Percentiles rank a stretch among this genome's conserved stretches.
These are phyloP conservation scores for Rhizopus stolonifer DNA, from an alignment of 371 early-diverging fungal genomes.

Conservation along the genomic window DNA sequence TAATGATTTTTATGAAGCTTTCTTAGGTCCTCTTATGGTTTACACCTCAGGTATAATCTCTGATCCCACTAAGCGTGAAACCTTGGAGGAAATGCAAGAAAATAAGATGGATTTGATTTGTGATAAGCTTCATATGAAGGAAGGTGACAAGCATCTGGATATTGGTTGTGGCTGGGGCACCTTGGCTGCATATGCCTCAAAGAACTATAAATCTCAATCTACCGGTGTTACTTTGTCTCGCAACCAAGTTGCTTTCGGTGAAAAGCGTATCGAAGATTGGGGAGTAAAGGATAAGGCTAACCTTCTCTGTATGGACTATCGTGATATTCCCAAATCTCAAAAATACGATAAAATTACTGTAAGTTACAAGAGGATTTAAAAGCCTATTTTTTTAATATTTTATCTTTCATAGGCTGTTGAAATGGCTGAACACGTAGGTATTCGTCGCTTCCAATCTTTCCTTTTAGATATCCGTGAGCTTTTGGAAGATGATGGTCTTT, in stretches of 20 bases:
- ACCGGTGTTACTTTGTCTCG: conserved; percentile 92
- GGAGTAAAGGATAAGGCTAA: conserved; percentile 79
- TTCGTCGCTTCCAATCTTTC: conserved; percentile 90
- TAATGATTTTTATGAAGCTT: conserved; percentile 94
- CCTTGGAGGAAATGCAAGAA: conserved; percentile 92
- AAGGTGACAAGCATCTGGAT: conserved; percentile 91
- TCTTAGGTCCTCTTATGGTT: conserved; percentile 92
- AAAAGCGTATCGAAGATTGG: conserved; percentile 78
- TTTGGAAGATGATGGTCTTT: conserved; percentile 96
- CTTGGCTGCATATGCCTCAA: conserved; percentile 84
- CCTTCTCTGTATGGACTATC: conserved; percentile 92
- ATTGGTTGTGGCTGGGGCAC: conserved; percentile 99
- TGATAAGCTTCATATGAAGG: conserved; percentile 83
- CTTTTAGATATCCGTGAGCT: conserved; percentile 89
- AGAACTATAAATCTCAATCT: conserved; percentile 83
- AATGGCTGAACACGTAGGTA: conserved; percentile 98
- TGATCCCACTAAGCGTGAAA: conserved; percentile 72
- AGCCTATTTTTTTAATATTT: too few species aligned
- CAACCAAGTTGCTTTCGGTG: conserved; percentile 90
- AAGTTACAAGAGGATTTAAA: too few species aligned
- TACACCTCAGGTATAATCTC: conserved; percentile 94
- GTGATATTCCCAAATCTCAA: conserved; percentile 84
- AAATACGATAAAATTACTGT: conserved; percentile 93
- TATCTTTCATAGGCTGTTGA: conserved; percentile 66
- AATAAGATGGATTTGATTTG: conserved; percentile 92